Evolutionary conservation across 208 protist species (phyloP), one percentile per base, ranked within the genome.

Genomic region (Dictyostelium gargantuum): DNA sequence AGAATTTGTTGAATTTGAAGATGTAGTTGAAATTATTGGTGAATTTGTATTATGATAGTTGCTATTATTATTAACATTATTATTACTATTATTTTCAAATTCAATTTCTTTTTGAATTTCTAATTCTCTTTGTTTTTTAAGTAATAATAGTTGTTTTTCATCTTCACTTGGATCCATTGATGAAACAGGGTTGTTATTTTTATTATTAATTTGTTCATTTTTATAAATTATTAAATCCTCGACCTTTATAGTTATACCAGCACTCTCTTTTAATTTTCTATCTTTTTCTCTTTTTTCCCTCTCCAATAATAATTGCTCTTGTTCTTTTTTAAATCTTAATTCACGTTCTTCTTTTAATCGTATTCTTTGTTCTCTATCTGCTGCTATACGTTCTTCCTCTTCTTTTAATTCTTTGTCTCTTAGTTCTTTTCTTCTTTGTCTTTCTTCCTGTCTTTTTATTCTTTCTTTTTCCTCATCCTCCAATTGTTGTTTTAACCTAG

Each of bases 341-440:
- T 89, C 82, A 56, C 82, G 29, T 68, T 89, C 82, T 35, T 89
- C 82, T 70, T 72, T 76, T 48, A 42, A n/a, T 79, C 29, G 58
- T 58, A 5, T 79, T 79, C 82, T 76, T 52, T 63, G 26, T 52
- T 79, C 70, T 42, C 82, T 61, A 48, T 89, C 48, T 42, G 63
- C 10, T 29, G 52, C 26, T 19, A 89, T 23, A 68, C 82, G 44
- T 10, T 79, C 44, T 26, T 74, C 48, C 54, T 89, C 82, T 42
- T 89, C 82, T 21, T 32, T 50, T 38, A 89, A 42, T 29, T 89
- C 82, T 26, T 50, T 10, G 15, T 86, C 81, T 63, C 81, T 76
- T 86, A 76, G 79, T 29, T 84, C 58, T 17, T 84, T 68, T 84
- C 79, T 84, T 29, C 48, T 48, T 72, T 73, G 42, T 84, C 79